These are phyloP conservation scores for Fonsecaea monophora DNA, from an alignment of 2,329 filamentous ascomycete species.

Conservation along the genomic window DNA sequence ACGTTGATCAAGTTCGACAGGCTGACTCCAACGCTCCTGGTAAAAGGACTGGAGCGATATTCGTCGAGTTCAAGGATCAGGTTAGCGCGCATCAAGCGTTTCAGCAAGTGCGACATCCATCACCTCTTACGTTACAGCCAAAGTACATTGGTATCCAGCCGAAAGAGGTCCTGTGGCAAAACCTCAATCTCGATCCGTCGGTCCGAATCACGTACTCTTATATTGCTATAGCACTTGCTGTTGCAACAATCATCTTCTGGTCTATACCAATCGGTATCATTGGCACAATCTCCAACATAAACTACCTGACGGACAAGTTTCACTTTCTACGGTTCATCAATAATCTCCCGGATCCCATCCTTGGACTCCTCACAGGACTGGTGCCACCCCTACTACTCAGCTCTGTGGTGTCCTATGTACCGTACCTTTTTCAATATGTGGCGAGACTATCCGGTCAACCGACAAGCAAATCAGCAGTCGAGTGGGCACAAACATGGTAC, in stretches of 20 bases:
- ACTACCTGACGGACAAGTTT: slow-evolving; percentile 61
- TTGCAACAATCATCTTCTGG: slow-evolving; percentile 86
- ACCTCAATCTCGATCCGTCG: slow-evolving; percentile 75
- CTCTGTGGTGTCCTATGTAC: slow-evolving; percentile 85
- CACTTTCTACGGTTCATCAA: slow-evolving; percentile 76
- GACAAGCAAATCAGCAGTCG: slow-evolving; percentile 63
- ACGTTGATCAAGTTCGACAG: slow-evolving; percentile 62
- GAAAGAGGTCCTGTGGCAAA: slow-evolving; percentile 85
- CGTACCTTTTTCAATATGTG: slow-evolving; percentile 80
- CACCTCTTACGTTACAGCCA: slow-evolving; percentile 82
- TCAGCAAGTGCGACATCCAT: slow-evolving; percentile 57
- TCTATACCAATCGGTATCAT: slow-evolving; percentile 77
- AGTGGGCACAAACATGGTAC: slow-evolving; percentile 87
- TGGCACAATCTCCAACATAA: slow-evolving; percentile 85
- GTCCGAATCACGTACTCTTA: slow-evolving; percentile 68
- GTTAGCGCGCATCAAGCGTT: slow-evolving; percentile 83
- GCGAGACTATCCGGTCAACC: slow-evolving; percentile 81
- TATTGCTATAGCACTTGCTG: slow-evolving; percentile 70
- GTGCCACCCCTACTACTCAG: slow-evolving; percentile 78
- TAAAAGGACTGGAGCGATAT: slow-evolving; percentile 68
- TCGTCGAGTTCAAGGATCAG: slow-evolving; percentile 86
- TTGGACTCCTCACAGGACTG: slow-evolving; percentile 83
- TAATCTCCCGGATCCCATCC: slow-evolving; percentile 70
- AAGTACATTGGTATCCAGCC: slow-evolving; percentile 83
- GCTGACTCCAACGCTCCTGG: slow-evolving; percentile 20